Conservation (phyloP, 179 eudicot genomes). For the Patellifolia procumbens region DNA sequence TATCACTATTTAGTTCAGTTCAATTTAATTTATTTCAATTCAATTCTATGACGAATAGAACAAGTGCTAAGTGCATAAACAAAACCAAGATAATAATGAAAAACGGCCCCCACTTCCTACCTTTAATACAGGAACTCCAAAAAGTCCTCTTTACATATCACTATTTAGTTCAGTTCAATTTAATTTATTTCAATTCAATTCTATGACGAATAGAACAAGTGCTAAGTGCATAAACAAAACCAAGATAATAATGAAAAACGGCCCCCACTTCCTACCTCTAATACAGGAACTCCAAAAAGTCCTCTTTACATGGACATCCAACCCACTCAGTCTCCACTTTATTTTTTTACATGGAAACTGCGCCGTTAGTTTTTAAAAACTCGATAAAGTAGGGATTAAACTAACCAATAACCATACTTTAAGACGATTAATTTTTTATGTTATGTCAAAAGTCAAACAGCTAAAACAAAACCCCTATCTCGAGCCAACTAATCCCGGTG, state of each 20-base stretch:
- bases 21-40: no score
- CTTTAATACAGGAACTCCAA: background rate
- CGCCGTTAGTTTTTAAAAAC: background rate
- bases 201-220: no score
- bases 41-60: no score
- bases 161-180: no score
- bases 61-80: no score
- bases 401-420: background rate
- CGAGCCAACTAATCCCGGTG: constrained; percentile 19
- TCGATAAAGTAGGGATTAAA: background rate
- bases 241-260: background rate
- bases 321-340: constrained; percentile 7
- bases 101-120: background rate
- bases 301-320: background rate
- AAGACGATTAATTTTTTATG: background rate
- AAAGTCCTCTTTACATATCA: no score
- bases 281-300: background rate
- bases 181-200: no score
- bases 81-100: background rate
- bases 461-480: constrained; percentile 21
- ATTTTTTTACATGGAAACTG: constrained; percentile 13
- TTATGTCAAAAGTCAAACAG: constrained; percentile 30
- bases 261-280: background rate
- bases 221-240: background rate
- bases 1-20: no score